These are phyloP conservation scores for Apiospora phragmitis DNA, from an alignment of 2,329 filamentous ascomycete genomes.

Conservation along the genomic window DNA sequence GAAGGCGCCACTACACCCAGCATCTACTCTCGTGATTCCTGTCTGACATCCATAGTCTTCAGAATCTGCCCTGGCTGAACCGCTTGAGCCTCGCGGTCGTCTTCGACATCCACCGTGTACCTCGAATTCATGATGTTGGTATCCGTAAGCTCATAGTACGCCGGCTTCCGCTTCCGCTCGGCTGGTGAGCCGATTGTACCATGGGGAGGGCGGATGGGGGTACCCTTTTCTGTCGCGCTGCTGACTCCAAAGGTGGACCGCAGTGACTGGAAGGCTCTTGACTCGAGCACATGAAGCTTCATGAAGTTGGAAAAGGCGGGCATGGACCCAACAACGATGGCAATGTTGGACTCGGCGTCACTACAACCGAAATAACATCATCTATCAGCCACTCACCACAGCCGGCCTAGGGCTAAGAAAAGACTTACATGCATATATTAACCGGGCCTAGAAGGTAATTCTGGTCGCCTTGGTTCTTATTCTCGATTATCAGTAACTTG, in stretches of 20 bases:
- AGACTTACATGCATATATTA: background rate
- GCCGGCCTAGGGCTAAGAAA: too few species aligned
- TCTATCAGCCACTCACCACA: background rate
- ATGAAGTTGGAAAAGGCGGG: conserved; percentile 5
- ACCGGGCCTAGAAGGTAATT: background rate
- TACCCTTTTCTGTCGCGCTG: background rate
- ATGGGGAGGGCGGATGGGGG: too few species aligned
- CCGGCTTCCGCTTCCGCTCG: background rate
- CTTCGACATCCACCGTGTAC: background rate
- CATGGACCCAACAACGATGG: conserved; percentile 10
- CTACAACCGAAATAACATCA: background rate
- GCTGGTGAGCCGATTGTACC: background rate
- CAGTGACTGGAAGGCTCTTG: background rate
- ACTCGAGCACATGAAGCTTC: background rate
- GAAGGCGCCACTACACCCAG: too few species aligned
- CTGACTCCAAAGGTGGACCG: background rate
- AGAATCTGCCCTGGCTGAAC: background rate
- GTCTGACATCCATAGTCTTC: background rate
- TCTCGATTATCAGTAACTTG: background rate
- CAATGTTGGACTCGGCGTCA: background rate
- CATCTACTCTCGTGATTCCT: too few species aligned
- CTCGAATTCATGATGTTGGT: background rate
- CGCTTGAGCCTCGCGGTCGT: background rate
- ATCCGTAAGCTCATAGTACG: background rate
- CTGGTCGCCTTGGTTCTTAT: background rate